Base-by-base conservation (phyloP, 148 eudicot species). In the Heliamphora exappendiculata region DNA sequence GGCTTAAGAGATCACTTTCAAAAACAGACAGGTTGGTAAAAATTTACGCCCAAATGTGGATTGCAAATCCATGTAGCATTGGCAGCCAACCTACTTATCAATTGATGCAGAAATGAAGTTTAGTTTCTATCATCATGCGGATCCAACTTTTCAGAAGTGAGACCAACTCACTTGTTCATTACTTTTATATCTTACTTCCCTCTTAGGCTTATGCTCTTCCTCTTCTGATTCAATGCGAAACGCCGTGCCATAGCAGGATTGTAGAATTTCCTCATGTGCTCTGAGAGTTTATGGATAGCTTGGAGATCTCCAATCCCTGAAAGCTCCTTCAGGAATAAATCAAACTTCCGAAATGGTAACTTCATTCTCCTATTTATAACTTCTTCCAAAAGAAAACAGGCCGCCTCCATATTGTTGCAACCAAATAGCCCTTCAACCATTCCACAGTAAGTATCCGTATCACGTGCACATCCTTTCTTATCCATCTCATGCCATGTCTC, bases 361-460 rank as follows among this genome's bases (percentile, higher is more conserved):
- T 89, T 92, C 81, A 91, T 86, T 65, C 90, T 91, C 78, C 36
- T 85, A 33, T 84, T 82, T 24, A 95, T 73, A 60, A 89, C 86
- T 54, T 91, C 89, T 79, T 91, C 93, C 86, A 95, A 76, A 74
- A 95, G 90, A 60, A 33, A 74, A 74, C 89, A 83, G 28, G 99
- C 99, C 36, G 86, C 90, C 7, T 85, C 78, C 10, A 66, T 55
- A 47, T 86, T 79, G 76, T 73, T 79, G 72, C 90, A 84, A 39
- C 75, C 84, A 77, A 95, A 95, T 55, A 91, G 90, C 78, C 99
- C 99, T 78, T 91, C 93, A 83, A 95, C 90, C 99, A 95, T 95
- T 33, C 83, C 78, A 81, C 97, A 88, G 36, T 87, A 93, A 39
- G 94, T 89, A 67, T 84, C 89, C 66, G 81, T 83, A 81, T 90